Conservation (phyloP, 495 filamentous ascomycete genomes). For the Xylaria sp. region DNA sequence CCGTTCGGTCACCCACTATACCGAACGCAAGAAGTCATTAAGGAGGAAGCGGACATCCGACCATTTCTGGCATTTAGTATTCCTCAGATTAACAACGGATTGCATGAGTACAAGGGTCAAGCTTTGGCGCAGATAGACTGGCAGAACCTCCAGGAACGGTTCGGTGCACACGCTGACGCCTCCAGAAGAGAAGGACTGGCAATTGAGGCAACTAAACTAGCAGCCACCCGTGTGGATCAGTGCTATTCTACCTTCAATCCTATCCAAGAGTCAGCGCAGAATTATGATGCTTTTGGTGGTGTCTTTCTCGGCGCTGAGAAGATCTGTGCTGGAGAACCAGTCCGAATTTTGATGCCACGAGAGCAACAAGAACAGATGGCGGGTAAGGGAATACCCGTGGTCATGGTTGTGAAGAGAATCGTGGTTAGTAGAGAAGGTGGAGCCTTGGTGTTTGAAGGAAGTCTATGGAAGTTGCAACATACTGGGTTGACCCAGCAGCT, state of each 20-base stretch:
- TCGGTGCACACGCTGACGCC: slow-evolving; percentile 13
- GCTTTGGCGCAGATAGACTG: slow-evolving; percentile 26
- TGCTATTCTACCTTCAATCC: slow-evolving; percentile 50
- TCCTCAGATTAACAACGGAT: slow-evolving; percentile 32
- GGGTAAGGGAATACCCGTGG: slow-evolving; percentile 30
- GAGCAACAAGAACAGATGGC: slow-evolving; percentile 15
- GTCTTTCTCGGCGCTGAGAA: slow-evolving; percentile 56
- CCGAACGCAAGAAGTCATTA: slow-evolving; percentile 33
- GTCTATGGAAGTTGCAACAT: slow-evolving; percentile 39
- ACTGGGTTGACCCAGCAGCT: slow-evolving; percentile 25
- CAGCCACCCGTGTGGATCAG: slow-evolving; percentile 49
- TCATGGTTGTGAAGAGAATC: slow-evolving; percentile 45
- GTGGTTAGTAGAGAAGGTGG: slow-evolving; percentile 32
- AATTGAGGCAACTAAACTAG: slow-evolving; percentile 55
- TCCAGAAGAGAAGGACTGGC: slow-evolving; percentile 40
- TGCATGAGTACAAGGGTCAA: slow-evolving; percentile 24
- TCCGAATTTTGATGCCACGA: slow-evolving; percentile 39
- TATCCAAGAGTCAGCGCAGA: slow-evolving; percentile 13
- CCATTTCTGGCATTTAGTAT: slow-evolving; percentile 57
- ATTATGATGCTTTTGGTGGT: slow-evolving; percentile 38
- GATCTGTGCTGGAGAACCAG: slow-evolving; percentile 46
- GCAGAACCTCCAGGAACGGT: slow-evolving; percentile 20
- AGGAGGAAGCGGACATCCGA: slow-evolving; percentile 47
- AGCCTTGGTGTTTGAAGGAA: slow-evolving; percentile 25
- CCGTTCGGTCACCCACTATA: slow-evolving; percentile 31